Conservation (phyloP, 2,329 filamentous ascomycete species). For the Fusarium sororula region DNA sequence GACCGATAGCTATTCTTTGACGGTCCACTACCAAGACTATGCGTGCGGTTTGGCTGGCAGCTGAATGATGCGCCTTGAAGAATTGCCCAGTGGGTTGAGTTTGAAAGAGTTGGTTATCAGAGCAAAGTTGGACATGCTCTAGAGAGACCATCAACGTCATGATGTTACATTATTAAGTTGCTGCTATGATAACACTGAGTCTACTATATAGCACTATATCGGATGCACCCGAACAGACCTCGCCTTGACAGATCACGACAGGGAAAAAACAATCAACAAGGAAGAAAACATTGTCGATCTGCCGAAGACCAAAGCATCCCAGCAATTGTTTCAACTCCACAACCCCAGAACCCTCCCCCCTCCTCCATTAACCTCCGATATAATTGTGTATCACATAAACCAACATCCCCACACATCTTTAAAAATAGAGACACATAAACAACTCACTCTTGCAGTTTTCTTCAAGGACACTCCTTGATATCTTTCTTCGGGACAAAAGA, state of each 20-base stretch:
- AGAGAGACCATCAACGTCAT: not conserved
- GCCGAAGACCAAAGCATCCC: conserved; percentile 12
- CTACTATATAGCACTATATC: not conserved
- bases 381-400: not conserved
- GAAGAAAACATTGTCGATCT: conserved; percentile 21
- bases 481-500: not conserved
- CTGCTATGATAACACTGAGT: not conserved
- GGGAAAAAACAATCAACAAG: not conserved
- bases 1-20: not conserved
- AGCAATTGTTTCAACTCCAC: conserved; percentile 11
- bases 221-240: not conserved
- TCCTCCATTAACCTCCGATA: not conserved
- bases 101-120: not conserved
- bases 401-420: not conserved
- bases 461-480: conserved; percentile 7
- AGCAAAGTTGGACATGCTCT: not conserved
- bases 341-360: not conserved
- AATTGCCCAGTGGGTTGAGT: not conserved
- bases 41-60: not conserved
- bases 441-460: not conserved
- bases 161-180: not conserved
- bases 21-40: not conserved
- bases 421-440: not conserved
- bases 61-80: not conserved
- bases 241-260: not conserved